Conservation (phyloP, 2,329 filamentous ascomycete species). For the Penicillium rolfsii region DNA sequence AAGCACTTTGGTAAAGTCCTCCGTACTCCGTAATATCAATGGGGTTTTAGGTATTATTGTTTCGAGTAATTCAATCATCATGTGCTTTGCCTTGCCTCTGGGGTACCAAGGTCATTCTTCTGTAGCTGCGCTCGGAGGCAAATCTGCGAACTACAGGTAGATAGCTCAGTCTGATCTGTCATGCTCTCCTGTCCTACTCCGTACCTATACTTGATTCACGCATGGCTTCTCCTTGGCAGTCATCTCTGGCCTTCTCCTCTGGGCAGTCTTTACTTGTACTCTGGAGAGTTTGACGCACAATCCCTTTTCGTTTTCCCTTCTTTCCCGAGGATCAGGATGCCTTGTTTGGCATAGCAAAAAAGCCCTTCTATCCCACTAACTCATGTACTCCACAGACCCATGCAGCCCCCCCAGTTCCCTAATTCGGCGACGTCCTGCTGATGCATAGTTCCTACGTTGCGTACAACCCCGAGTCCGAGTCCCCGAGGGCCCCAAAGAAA, state of each 20-base stretch:
- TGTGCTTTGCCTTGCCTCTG: not conserved
- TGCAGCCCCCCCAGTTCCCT: not conserved
- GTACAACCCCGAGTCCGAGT: not conserved
- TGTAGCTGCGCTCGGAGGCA: not conserved
- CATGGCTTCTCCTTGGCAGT: not conserved
- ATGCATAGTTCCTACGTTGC: not conserved
- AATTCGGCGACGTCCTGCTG: constrained; percentile 1
- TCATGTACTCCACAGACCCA: not conserved
- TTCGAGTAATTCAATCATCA: not conserved
- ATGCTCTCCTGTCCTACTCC: not conserved
- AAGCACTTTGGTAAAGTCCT: too few species aligned
- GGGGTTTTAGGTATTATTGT: not conserved
- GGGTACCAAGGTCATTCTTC: not conserved
- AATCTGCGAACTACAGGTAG: not conserved
- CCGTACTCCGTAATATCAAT: too few species aligned
- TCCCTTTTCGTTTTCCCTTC: not conserved
- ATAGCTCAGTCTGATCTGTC: constrained; percentile 18
- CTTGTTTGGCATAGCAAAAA: not conserved
- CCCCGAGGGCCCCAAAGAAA: not conserved
- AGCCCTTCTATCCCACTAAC: not conserved
- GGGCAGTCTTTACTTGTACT: not conserved
- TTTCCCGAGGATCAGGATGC: not conserved
- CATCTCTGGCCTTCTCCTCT: not conserved
- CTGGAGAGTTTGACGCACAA: not conserved
- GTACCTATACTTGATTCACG: not conserved